These are phyloP conservation scores for Verticillium albo-atrum DNA, from an alignment of 2,329 filamentous ascomycete species.

Conservation along the genomic window DNA sequence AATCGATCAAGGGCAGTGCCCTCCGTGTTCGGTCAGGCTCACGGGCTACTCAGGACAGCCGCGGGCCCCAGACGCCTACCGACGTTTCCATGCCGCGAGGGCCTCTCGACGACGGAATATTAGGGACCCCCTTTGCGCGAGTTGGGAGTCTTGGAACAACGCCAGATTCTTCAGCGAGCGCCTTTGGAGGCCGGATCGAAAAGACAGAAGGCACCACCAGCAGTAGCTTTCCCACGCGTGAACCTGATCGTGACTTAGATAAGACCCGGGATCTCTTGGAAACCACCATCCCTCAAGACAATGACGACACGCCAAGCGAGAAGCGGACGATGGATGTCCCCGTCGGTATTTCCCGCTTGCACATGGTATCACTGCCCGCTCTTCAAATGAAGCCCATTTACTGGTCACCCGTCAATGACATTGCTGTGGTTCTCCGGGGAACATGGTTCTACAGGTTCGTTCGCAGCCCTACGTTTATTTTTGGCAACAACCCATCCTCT, in stretches of 20 bases:
- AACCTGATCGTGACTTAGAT: background rate
- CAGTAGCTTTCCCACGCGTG: background rate
- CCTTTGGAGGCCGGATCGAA: background rate
- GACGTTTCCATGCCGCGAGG: slow-evolving; percentile 14
- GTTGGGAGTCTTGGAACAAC: slow-evolving; percentile 30
- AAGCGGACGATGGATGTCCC: slow-evolving; percentile 53
- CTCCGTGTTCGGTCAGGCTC: background rate
- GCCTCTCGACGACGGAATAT: slow-evolving; percentile 43
- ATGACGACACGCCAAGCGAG: background rate
- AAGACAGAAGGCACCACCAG: background rate
- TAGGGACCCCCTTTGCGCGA: slow-evolving; percentile 49
- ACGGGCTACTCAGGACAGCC: background rate
- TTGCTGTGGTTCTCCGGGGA: slow-evolving; percentile 74
- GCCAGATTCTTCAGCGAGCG: background rate
- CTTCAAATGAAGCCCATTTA: slow-evolving; percentile 95
- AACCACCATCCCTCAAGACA: background rate
- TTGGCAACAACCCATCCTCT: background rate
- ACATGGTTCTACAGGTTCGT: slow-evolving; percentile 89
- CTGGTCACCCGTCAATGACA: slow-evolving; percentile 91
- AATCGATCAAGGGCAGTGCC: background rate
- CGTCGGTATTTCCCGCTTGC: slow-evolving; percentile 85
- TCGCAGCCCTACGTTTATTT: background rate
- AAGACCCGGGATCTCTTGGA: background rate
- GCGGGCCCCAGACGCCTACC: background rate
- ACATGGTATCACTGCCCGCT: slow-evolving; percentile 78